Percentiles rank a stretch among this genome's conserved stretches.
Conservation (phyloP, 176 grass and related monocot genomes). For the Carex cristatella region DNA sequence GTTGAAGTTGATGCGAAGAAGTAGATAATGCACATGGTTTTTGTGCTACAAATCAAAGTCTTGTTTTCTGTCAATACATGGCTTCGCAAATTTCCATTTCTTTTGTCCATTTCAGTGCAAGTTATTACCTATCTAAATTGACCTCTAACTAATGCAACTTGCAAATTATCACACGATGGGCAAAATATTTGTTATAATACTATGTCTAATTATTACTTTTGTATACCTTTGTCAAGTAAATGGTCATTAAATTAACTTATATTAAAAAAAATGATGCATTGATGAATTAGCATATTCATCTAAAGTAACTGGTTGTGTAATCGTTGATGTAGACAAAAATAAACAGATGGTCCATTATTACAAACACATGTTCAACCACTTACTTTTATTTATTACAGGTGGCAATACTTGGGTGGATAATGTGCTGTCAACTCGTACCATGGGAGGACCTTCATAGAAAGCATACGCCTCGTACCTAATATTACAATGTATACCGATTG, state of each 20-base stretch:
- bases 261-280: neutral
- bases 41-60: no score
- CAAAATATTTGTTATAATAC: neutral
- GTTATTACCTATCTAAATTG: neutral
- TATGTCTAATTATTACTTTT: neutral
- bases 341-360: no score
- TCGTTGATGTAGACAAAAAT: no score
- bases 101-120: neutral
- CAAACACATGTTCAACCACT: neutral
- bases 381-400: neutral
- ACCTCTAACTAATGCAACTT: neutral
- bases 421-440: slow-evolving; percentile 7
- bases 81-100: no score
- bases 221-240: neutral
- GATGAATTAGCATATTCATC: neutral
- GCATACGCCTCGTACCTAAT: slow-evolving; percentile 37
- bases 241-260: neutral
- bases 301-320: neutral
- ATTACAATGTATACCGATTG: slow-evolving; percentile 35
- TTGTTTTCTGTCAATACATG: neutral
- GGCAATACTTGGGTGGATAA: neutral
- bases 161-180: neutral
- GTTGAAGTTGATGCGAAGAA: no score
- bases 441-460: slow-evolving; percentile 26
- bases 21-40: no score